These are phyloP conservation scores for Candida manassasensis DNA, from an alignment of 805 yeast genomes.

Conservation along the genomic window DNA sequence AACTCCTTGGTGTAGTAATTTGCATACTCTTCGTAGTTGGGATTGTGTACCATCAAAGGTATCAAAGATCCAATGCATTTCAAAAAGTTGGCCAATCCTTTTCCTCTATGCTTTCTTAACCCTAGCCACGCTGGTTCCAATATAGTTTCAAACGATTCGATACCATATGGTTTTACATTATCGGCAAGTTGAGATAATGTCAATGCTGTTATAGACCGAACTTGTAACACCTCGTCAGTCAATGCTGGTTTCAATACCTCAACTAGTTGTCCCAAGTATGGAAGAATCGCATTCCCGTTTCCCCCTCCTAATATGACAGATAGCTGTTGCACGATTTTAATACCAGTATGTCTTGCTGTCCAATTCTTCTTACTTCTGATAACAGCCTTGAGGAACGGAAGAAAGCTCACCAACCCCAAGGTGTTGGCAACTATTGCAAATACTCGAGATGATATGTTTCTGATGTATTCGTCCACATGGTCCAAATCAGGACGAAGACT, in stretches of 20 bases:
- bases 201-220: constrained; percentile 65
- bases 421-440: constrained; percentile 82
- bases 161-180: constrained; percentile 81
- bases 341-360: constrained; percentile 83
- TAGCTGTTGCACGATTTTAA: constrained; percentile 69
- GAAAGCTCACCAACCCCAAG: constrained; percentile 61
- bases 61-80: constrained; percentile 74
- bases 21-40: constrained; percentile 60
- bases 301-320: constrained; percentile 66
- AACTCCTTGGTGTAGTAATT: constrained; percentile 74
- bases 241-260: constrained; percentile 55
- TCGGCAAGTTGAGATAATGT: constrained; percentile 76
- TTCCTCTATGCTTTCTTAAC: constrained; percentile 70
- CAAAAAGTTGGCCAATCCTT: constrained; percentile 67
- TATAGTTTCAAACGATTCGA: constrained; percentile 73
- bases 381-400: constrained; percentile 82
- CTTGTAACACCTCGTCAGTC: constrained; percentile 62
- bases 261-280: constrained; percentile 63
- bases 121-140: constrained; percentile 82
- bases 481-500: constrained; percentile 79
- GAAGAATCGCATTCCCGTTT: constrained; percentile 49
- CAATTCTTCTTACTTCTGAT: constrained; percentile 71
- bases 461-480: constrained; percentile 71
- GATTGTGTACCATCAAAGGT: constrained; percentile 69
- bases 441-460: constrained; percentile 72